Evolutionary conservation across 2,329 filamentous ascomycete genomes (phyloP).

Genomic region (Exophiala calicioides): DNA sequence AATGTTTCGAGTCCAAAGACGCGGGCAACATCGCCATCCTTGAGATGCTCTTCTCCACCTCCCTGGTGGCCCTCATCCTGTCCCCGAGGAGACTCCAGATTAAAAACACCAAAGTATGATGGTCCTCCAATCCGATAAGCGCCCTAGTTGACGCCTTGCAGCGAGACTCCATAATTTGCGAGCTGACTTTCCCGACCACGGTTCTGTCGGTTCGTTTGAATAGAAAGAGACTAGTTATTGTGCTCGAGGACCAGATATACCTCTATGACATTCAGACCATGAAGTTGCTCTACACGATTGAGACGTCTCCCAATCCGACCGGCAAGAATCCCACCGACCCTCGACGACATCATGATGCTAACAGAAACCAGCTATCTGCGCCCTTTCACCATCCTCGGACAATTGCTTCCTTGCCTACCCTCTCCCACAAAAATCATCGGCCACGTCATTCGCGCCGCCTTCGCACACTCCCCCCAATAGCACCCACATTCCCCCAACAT

Average conservation of each 20-base stretch:
- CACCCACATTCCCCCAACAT: slow-evolving; percentile 78
- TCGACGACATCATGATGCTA: too few species aligned
- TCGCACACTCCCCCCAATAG: slow-evolving; percentile 81
- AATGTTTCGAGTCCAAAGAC: slow-evolving; percentile 91
- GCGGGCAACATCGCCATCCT: slow-evolving; percentile 86
- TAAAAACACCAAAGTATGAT: slow-evolving; percentile 86
- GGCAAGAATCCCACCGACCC: slow-evolving; percentile 49
- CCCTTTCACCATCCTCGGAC: slow-evolving; percentile 89
- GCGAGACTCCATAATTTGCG: slow-evolving; percentile 86
- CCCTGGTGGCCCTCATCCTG: slow-evolving; percentile 87
- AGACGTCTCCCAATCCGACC: slow-evolving; percentile 88
- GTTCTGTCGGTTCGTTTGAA: slow-evolving; percentile 93
- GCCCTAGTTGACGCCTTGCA: slow-evolving; percentile 38
- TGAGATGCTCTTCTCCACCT: slow-evolving; percentile 98
- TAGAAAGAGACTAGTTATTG: slow-evolving; percentile 86
- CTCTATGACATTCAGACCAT: slow-evolving; percentile 99
- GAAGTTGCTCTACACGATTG: slow-evolving; percentile 88
- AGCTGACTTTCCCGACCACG: slow-evolving; percentile 96
- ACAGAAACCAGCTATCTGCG: slow-evolving; percentile 69
- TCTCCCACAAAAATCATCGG: slow-evolving; percentile 66
- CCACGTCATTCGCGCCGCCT: slow-evolving; percentile 59
- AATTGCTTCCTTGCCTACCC: slow-evolving; percentile 96
- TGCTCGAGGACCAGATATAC: slow-evolving; percentile 95
- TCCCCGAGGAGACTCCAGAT: slow-evolving; percentile 92
- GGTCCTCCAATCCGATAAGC: slow-evolving; percentile 2